phyloP scores from a whole-genome alignment of 768 basidiomycete species.

The Infundibulicybe gibba region DNA sequence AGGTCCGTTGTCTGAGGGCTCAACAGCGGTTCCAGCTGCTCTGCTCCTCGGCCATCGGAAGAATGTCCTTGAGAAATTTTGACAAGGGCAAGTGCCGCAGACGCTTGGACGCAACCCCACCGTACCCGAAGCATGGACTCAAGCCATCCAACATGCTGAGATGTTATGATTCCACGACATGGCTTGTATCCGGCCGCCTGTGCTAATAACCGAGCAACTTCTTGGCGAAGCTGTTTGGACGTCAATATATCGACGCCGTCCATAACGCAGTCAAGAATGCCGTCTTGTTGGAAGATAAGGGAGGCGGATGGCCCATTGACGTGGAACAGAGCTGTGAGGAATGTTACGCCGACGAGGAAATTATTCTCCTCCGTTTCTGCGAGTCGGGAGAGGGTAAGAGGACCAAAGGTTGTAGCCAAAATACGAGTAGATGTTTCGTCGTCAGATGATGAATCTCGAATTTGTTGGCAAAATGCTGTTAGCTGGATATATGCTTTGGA shows the following conservation, averaged over 20 bases:
- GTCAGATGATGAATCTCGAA: slow-evolving; percentile 38
- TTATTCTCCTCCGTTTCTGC: slow-evolving; percentile 52
- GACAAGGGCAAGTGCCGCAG: slow-evolving; percentile 70
- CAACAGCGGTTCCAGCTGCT: too few species aligned
- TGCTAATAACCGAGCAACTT: slow-evolving; percentile 70
- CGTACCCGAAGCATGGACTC: slow-evolving; percentile 41
- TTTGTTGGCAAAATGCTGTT: slow-evolving; percentile 63
- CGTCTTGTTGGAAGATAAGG: slow-evolving; percentile 60
- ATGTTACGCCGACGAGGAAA: slow-evolving; percentile 53
- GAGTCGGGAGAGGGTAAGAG: slow-evolving; percentile 44
- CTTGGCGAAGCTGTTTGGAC: slow-evolving; percentile 43
- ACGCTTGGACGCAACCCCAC: slow-evolving; percentile 30
- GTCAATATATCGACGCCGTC: slow-evolving; percentile 69
- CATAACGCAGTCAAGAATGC: slow-evolving; percentile 57
- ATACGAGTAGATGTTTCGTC: slow-evolving; percentile 36
- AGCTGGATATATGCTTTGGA: slow-evolving; percentile 72
- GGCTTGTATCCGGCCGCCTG: slow-evolving; percentile 74
- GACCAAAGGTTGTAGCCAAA: slow-evolving; percentile 48
- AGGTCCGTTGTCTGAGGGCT: slow-evolving; percentile 33
- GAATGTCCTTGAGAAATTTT: slow-evolving; percentile 66
- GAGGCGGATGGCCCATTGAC: slow-evolving; percentile 72
- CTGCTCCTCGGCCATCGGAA: slow-evolving; percentile 25
- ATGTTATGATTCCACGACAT: slow-evolving; percentile 59
- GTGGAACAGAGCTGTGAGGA: slow-evolving; percentile 80
- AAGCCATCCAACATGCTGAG: slow-evolving; percentile 65